These are phyloP conservation scores for Jackrogersella multiformis DNA, from an alignment of 495 filamentous ascomycete species.

Conservation along the genomic window DNA sequence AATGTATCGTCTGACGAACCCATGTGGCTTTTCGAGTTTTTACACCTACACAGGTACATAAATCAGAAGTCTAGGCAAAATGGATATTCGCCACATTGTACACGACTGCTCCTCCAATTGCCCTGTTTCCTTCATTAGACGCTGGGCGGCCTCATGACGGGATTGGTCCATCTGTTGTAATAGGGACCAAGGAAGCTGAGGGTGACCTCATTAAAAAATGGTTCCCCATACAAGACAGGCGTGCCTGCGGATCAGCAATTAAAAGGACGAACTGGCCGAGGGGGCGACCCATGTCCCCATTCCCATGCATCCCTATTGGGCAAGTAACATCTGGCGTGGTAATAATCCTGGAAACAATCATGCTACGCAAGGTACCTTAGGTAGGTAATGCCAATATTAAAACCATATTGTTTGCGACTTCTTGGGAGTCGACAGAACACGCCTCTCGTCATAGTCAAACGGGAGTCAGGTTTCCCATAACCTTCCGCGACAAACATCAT, in stretches of 20 bases:
- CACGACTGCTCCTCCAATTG: neutral
- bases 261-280: slow-evolving; percentile 25
- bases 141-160: slow-evolving; percentile 5
- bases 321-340: slow-evolving; percentile 35
- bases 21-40: neutral
- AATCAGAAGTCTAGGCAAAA: neutral
- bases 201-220: slow-evolving; percentile 3
- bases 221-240: slow-evolving; percentile 1
- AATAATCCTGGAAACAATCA: slow-evolving; percentile 29
- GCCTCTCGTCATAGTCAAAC: slow-evolving; percentile 14
- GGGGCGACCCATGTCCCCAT: slow-evolving; percentile 11
- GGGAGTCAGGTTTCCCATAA: slow-evolving; percentile 23
- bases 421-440: slow-evolving; percentile 6
- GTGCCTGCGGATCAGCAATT: slow-evolving; percentile 34
- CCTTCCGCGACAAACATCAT: slow-evolving; percentile 8
- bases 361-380: neutral
- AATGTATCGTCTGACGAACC: neutral
- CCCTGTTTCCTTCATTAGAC: neutral
- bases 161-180: slow-evolving; percentile 5
- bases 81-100: neutral
- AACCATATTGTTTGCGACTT: slow-evolving; percentile 30
- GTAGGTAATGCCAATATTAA: slow-evolving; percentile 24
- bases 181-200: neutral
- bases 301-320: slow-evolving; percentile 37
- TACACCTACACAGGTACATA: too few species aligned